Evolutionary conservation across 805 yeast genomes (phyloP), one percentile per base, ranked within the genome.

Genomic region (Candida manassasensis): DNA sequence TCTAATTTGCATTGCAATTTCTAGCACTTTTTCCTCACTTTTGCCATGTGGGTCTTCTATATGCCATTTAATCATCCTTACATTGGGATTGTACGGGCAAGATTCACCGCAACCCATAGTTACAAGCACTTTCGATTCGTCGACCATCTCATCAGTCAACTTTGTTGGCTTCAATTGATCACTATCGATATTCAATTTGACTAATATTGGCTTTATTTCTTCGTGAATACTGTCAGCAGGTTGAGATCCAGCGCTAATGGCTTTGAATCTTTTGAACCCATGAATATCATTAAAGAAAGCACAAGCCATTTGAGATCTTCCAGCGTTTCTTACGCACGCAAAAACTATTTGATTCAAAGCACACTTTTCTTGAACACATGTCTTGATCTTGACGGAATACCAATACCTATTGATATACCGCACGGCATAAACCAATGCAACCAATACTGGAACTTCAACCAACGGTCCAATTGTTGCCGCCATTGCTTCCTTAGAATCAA

Each of bases 391-490:
- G 12, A 6, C 6, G 12, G 27, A 24, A n/a, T 24, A 24, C 27
- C 27, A 24, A 24, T 24, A n/a, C 27, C 12, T 27, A 13, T 46
- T 52, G 32, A 66, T 56, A 42, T 50, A 59, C 40, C 45, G 57
- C 7, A 73, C 65, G 5, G 66, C 57, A 41, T 61, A 55, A 4
- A 67, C 50, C 19, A 71, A 42, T 1, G 55, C 14, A 36, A 71
- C 43, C 26, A 76, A 55, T 6, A 76, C 64, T 4, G 81, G 81
- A 7, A 76, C 76, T 44, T 76, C 82, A n/a, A 76, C 47, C 24
- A 76, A 55, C 1, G 81, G 81, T 2, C 81, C 81, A 48, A 75
- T 71, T 0, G 81, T 74, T 2, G 81, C 73, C 4, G 82, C 81
- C 27, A 76, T 62, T 1, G 79, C 69, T 46, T 75, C 69, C 34